Conservation (phyloP, 495 filamentous ascomycete species). For the Cudoniella acicularis region DNA sequence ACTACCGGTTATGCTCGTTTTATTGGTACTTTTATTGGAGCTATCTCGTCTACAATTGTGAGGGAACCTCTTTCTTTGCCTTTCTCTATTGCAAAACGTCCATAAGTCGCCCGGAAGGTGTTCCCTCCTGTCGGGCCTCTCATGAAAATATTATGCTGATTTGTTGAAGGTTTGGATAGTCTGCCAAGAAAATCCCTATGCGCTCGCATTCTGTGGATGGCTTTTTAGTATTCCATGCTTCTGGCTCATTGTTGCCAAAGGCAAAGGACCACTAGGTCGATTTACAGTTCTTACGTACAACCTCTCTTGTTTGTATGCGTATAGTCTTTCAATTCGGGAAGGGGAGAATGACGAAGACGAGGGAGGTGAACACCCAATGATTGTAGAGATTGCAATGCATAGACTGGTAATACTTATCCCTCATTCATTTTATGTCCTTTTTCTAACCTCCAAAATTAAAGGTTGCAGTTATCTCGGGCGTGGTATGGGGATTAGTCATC, state of each 20-base stretch:
- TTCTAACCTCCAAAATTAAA: too few species aligned
- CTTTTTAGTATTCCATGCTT: slow-evolving; percentile 77
- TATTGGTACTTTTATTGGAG: slow-evolving; percentile 82
- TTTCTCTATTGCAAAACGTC: too few species aligned
- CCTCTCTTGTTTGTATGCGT: slow-evolving; percentile 91
- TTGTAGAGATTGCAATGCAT: slow-evolving; percentile 86
- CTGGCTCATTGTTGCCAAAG: slow-evolving; percentile 80
- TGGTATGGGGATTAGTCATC: slow-evolving; percentile 88
- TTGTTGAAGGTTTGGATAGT: slow-evolving; percentile 74
- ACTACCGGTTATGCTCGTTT: slow-evolving; percentile 85
- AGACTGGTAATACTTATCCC: too few species aligned
- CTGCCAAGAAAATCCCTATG: slow-evolving; percentile 65
- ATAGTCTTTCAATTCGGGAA: slow-evolving; percentile 74
- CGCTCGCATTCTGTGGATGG: slow-evolving; percentile 75
- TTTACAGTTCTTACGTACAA: slow-evolving; percentile 96
- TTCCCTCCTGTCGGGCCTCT: too few species aligned
- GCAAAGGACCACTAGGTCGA: slow-evolving; percentile 84
- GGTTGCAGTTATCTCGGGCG: slow-evolving; percentile 82
- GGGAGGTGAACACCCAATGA: slow-evolving; percentile 78
- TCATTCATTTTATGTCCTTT: too few species aligned
- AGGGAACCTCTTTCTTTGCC: too few species aligned
- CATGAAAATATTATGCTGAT: too few species aligned
- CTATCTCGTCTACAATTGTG: too few species aligned
- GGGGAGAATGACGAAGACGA: slow-evolving; percentile 77
- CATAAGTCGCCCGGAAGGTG: too few species aligned